Base-by-base conservation (phyloP, 495 filamentous ascomycete genomes). In the Aspergillus campestris region DNA sequence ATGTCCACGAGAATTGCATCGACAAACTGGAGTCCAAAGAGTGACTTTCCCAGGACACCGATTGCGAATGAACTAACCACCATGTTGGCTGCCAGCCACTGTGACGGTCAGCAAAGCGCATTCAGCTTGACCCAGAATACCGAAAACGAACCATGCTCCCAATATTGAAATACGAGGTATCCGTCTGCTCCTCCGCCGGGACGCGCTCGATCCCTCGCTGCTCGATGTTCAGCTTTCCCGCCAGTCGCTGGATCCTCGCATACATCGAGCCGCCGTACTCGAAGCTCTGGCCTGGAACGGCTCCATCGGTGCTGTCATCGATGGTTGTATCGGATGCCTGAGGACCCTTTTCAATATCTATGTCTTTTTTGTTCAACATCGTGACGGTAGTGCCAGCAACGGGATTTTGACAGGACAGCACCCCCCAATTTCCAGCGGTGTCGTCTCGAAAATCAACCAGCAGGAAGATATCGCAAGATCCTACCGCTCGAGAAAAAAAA, bases 51-150 rank as follows among this genome's bases (percentile, higher is more conserved):
- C 5, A 91, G 71, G 3, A 82, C 81, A 43, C 86, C 87, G 48
- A 94, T 81, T 30, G 86, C 86, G 54, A 94, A 91, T 10, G 85
- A 83, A 32, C 81, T 82, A 38, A 89, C 81, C 41, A 87, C 83
- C 82, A 91, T 84, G 64, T 91, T 91, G 48, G 84, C 83, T 1
- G 86, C 83, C 40, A 89, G 61, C 87, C 87, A 91, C 87, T 89
- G 57, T 52, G 41, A 42, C 42, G 49, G 18, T 24, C 18, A 24
- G 18, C 18, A 24, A 2, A 24, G 4, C 4, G 18, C 18, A 24
- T 2, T 2, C 18, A 24, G 4, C 4, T 24, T 24, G 4, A 24
- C 4, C 18, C 18, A n/a, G 18, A 24, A 4, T 4, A 50, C 48
- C 32, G 53, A 31, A 42, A 52, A 63, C 74, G 53, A 74, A 89